Evolutionary conservation across 2,329 filamentous ascomycete species (phyloP), one percentile per base, ranked within the genome.

Genomic region (Pseudomassariella vexata): DNA sequence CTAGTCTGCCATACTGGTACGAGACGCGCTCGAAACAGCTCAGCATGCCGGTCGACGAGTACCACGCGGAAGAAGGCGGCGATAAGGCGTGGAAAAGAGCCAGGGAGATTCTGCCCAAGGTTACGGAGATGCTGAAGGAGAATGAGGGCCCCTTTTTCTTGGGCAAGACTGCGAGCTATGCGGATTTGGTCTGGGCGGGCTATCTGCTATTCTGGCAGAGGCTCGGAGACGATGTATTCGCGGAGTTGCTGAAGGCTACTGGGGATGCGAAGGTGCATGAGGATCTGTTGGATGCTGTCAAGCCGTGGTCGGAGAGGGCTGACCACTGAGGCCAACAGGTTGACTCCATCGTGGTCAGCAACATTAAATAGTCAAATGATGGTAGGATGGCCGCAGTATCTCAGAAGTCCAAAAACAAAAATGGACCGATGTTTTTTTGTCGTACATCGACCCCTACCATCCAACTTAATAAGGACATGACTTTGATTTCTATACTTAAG

Each of bases 71-170:
- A 23, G 44, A 62, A n/a, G 69, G 67, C 2, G 70, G 66, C 1
- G 68, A 75, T 8, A 35, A 54, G 14, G 63, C 62, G 0, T 82
- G 70, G 66, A 55, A 63, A 9, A 26, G 42, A 12, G 51, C 52
- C 0, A 68, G 65, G 0, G 53, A 60, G 36, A 48, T 56, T 1
- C 14, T 70, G 7, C 42, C 44, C 6, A 50, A 59, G 27, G 44
- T 62, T 2, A 62, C 65, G 28, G 60, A 50, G 2, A 42, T 76
- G 33, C 46, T 84, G 40, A 67, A 68, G 43, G 70, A 77, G 54
- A 70, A 70, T 22, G 63, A 67, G 0, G 81, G 82, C 0, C 73
- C 74, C 0, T 85, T 74, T 48, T 75, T 85, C 34, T 29, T 72
- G 38, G 82, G 82, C 0, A 55, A 68, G 28, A 65, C 63, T 37